Evolutionary conservation across 345 rosid species (phyloP), one percentile per base, ranked within the genome.

Genomic region (Citrus trifoliata): DNA sequence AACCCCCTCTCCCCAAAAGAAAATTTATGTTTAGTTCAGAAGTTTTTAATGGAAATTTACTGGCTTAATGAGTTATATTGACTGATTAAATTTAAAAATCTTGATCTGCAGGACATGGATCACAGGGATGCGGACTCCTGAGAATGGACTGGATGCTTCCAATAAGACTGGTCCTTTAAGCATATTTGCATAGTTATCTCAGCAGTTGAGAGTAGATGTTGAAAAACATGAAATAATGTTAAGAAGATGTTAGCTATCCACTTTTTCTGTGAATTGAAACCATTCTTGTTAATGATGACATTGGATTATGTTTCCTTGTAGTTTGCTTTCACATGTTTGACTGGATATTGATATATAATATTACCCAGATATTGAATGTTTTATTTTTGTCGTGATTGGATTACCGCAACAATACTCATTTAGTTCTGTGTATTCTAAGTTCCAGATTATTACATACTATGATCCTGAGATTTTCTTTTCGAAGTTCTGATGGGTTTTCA

Each of bases 121-220:
- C 67, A 85, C 91, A 1, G 95, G 92, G 42, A 86, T 89, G 46
- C 82, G 87, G 71, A 89, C 75, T 33, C 83, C 88, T 1, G 93
- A 90, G 64, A 94, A 80, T 35, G 93, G 93, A 68, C 84, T 93
- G 13, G 88, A 86, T 51, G 84, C 93, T 28, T 81, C 97, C 10
- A 86, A 79, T 68, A 92, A 93, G 85, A 81, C 90, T 3, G 93
- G 96, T 60, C 95, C 97, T 0, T 82, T 91, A 73, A 91, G 97
- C 90, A 92, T 91, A 80, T 88, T 87, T 9, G 98, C 92, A 4
- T 92, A 79, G 83, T 53, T 21, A 9, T 14, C 40, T 60, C 30
- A 38, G 74, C 38, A 69, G 73, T 58, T 13, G 55, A 27, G 14
- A 38, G 71, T 58, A 58, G 42, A n/a, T 76, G 76, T 62, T 21